A percentile compares a stretch with the other conserved stretches of the same genome.
These are phyloP conservation scores for Phallus indusiatus DNA, from an alignment of 768 basidiomycete species.

Conservation along the genomic window DNA sequence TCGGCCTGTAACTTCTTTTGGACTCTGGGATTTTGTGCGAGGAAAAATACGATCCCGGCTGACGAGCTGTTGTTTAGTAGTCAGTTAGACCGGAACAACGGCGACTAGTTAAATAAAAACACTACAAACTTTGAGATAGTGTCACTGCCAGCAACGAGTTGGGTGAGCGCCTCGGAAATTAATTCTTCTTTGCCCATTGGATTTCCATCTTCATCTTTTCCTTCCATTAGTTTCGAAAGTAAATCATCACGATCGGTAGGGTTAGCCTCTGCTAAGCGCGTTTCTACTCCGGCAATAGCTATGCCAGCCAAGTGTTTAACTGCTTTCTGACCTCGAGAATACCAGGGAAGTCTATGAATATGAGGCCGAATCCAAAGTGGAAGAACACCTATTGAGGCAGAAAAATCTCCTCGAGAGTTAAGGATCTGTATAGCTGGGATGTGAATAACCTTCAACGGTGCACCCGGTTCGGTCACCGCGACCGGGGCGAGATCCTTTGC, in stretches of 20 bases:
- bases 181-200: conserved; percentile 71
- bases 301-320: conserved; percentile 70
- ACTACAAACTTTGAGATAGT: conserved; percentile 79
- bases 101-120: not conserved
- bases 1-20: conserved; percentile 71
- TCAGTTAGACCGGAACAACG: not conserved
- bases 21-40: conserved; percentile 55
- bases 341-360: conserved; percentile 64
- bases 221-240: conserved; percentile 69
- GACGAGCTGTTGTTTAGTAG: conserved; percentile 49
- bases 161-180: conserved; percentile 83
- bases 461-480: conserved; percentile 30
- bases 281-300: conserved; percentile 67
- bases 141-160: conserved; percentile 86
- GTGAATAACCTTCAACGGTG: conserved; percentile 35
- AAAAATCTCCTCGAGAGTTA: conserved; percentile 81
- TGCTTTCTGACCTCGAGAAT: conserved; percentile 51
- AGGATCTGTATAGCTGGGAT: conserved; percentile 80
- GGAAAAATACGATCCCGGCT: conserved; percentile 80
- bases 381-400: conserved; percentile 73
- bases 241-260: conserved; percentile 63
- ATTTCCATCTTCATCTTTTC: conserved; percentile 68
- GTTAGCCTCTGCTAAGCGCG: conserved; percentile 55
- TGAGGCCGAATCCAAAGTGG: conserved; percentile 63
- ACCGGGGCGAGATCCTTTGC: conserved; percentile 66